Base-by-base conservation (phyloP, 768 basidiomycete species). In the Ephemerocybe angulata region DNA sequence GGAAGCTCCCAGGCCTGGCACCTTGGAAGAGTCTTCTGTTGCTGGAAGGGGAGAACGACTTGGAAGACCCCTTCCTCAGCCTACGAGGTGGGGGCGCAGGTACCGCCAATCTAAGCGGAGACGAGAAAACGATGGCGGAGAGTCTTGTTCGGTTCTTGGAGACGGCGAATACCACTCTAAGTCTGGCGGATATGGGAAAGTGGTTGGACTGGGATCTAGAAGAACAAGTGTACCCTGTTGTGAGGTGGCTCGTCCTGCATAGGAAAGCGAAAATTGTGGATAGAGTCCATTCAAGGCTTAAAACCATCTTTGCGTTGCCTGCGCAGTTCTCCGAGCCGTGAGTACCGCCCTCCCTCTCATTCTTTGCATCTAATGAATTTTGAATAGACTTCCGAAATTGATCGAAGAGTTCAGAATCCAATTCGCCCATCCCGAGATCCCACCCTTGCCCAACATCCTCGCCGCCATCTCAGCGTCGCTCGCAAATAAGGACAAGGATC, bases 1-100 rank as follows among this genome's bases (percentile, higher is more conserved):
- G 87, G 87, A 77, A 78, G 43, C 72, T 93, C 2, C 85, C 88
- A 8, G 72, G 80, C 17, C 77, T 98, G 22, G 77, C 84, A 15
- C 95, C 96, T 4, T 98, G 96, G 96, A 97, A 97, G 65, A 88
- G 91, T 21, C 67, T 98, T 15, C 71, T 98, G 5, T 78, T 93
- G 15, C 65, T 96, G 15, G 87, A 92, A 50, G 81, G 61, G 30
- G 74, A 78, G 15, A 76, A 77, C 15, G 80, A 77, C 25, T 64
- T 80, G 49, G 84, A 47, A 13, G 60, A 87, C 55, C 80, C 84
- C 1, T 81, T 83, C 58, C 72, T 79, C 63, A 85, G 83, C 55
- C 69, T 87, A 48, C 71, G 79, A 58, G 81, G 80, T 1, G 38
- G 42, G 24, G 42, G 27, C 15, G 46, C 25, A 5, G 28, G 28